Evolutionary conservation across 169 alveolate genomes (phyloP).

Genomic region (Pseudocohnilembus persalinus): DNA sequence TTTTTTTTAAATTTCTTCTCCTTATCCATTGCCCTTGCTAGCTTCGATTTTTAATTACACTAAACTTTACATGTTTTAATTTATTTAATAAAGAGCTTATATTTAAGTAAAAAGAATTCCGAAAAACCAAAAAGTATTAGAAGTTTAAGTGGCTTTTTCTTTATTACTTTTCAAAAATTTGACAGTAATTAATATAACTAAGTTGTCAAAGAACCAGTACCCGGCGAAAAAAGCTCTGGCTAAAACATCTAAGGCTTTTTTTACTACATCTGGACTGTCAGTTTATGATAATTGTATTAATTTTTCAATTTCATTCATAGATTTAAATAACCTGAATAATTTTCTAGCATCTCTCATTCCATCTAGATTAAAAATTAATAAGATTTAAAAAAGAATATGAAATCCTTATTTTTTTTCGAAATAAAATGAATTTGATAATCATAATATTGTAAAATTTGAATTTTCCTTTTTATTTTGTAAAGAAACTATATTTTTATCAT

Average conservation of each 20-base stretch:
- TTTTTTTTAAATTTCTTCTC: conserved; percentile 25
- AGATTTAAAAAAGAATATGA: no score
- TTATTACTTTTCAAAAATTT: conserved; percentile 53
- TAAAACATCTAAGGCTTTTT: conserved; percentile 39
- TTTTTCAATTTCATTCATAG: conserved; percentile 58
- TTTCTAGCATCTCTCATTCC: conserved; percentile 73
- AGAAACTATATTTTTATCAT: no score
- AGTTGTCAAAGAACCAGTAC: conserved; percentile 75
- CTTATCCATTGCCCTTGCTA: not conserved
- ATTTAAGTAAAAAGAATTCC: conserved; percentile 50
- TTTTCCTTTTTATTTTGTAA: no score
- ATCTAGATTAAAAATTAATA: no score
- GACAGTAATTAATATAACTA: conserved; percentile 47
- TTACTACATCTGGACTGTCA: conserved; percentile 17
- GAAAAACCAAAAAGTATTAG: conserved; percentile 62
- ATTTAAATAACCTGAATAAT: conserved; percentile 69
- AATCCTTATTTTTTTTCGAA: no score
- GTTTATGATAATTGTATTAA: conserved; percentile 35
- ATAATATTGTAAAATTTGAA: no score
- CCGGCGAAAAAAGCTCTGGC: conserved; percentile 57
- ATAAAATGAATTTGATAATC: no score
- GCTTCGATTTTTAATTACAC: conserved; percentile 12
- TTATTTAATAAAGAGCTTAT: conserved; percentile 29
- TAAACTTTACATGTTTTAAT: conserved; percentile 11
- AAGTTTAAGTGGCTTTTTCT: conserved; percentile 46